Conservation (phyloP, 2,329 filamentous ascomycete species). For the Sporothrix mexicana region DNA sequence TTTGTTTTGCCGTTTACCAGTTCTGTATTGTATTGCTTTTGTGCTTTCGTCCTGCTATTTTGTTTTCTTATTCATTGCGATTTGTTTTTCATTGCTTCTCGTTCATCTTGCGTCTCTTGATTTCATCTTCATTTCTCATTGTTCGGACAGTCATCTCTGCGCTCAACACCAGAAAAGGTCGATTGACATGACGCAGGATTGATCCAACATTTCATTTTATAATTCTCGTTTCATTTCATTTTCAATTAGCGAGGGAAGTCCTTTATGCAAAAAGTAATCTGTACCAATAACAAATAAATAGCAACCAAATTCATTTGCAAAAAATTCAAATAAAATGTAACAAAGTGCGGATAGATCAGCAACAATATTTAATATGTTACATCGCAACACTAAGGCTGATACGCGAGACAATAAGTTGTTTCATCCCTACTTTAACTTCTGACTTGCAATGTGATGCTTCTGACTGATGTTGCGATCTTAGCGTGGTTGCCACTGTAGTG, state of each 20-base stretch:
- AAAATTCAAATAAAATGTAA: not conserved
- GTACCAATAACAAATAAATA: not conserved
- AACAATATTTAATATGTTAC: too few relatives aligned
- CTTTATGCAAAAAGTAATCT: conserved; percentile 21
- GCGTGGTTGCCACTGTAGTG: not conserved
- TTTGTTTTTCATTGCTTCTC: not conserved
- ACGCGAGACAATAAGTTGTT: too few relatives aligned
- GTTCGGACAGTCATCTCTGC: not conserved
- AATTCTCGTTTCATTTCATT: not conserved
- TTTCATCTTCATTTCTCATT: not conserved
- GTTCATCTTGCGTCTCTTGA: not conserved
- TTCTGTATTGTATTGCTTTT: not conserved
- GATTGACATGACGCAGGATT: not conserved
- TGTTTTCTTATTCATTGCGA: not conserved
- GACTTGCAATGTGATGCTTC: not conserved
- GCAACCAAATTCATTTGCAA: not conserved
- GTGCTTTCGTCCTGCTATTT: conserved; percentile 1
- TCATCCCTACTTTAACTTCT: too few relatives aligned
- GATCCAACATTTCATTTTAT: not conserved
- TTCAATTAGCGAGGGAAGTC: conserved; percentile 21
- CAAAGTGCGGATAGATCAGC: not conserved
- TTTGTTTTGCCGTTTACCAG: not conserved
- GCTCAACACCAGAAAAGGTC: not conserved
- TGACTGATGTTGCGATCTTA: not conserved
- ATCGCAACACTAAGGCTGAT: too few relatives aligned